Evolutionary conservation across 2,329 filamentous ascomycete genomes (phyloP).

Genomic region (Verticillium longisporum): DNA sequence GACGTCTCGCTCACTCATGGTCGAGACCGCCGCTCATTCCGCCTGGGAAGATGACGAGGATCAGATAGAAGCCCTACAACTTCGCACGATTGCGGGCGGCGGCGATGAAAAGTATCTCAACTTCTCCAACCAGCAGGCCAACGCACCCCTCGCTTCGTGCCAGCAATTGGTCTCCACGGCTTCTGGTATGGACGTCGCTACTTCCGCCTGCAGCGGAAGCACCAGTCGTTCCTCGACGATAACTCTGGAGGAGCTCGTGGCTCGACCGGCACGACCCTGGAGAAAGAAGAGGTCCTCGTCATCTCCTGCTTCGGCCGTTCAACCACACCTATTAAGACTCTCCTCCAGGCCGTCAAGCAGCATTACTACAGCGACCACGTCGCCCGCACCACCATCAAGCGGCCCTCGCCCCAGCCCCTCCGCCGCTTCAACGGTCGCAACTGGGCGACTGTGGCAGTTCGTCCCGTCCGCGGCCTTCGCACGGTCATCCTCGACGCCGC

Average conservation of each 20-base stretch:
- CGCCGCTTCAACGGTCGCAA: conserved; percentile 29
- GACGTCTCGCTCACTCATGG: conserved; percentile 45
- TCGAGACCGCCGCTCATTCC: conserved; percentile 46
- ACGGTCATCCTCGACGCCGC: conserved; percentile 67
- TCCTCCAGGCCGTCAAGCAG: conserved; percentile 47
- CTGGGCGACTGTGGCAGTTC: conserved; percentile 52
- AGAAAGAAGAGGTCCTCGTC: conserved; percentile 44
- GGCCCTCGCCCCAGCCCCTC: conserved; percentile 38
- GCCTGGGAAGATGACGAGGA: conserved; percentile 52
- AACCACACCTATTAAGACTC: conserved; percentile 45
- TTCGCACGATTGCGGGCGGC: conserved; percentile 27
- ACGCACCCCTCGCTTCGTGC: conserved; percentile 45
- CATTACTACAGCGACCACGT: conserved; percentile 44
- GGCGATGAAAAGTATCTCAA: conserved; percentile 39
- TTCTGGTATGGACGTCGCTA: conserved; percentile 49
- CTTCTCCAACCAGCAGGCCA: conserved; percentile 51
- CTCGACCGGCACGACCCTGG: conserved; percentile 12
- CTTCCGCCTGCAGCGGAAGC: conserved; percentile 39
- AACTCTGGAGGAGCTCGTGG: conserved; percentile 19
- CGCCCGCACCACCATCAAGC: conserved; percentile 52
- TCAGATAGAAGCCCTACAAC: conserved; percentile 30
- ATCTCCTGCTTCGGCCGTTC: conserved; percentile 48
- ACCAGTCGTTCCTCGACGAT: conserved; percentile 32
- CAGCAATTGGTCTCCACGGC: conserved; percentile 43
- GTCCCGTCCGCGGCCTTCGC: conserved; percentile 63